Base-by-base conservation (phyloP, 768 basidiomycete genomes). In the Gautieria morchelliformis region DNA sequence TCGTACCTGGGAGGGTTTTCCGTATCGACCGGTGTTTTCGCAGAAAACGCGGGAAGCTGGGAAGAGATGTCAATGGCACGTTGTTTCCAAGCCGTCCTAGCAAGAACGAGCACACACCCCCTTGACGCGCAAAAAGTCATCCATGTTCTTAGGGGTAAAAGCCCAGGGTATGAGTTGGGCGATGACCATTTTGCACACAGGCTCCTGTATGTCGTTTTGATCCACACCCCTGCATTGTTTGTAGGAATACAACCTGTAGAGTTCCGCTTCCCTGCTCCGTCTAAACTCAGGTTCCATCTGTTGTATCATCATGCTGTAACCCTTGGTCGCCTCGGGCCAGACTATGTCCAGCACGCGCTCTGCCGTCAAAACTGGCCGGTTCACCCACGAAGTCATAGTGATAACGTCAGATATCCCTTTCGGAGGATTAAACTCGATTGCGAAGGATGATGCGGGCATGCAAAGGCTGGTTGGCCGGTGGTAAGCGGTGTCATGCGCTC, bases 81-180 rank as follows among this genome's bases (percentile, higher is more conserved):
- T n/a, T 24, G 4, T n/a, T n/a, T n/a, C 17, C 30, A 20, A 15
- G 37, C 5, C 9, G 15, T 15, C 1, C 7, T 35, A 39, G 15
- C 30, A 39, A 15, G 33, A 39, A 19, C 8, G 17, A 50, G 49
- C 5, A 32, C 41, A 30, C 17, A 55, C 53, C 20, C 15, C 12
- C 3, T 17, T 22, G 19, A 46, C 19, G 15, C 20, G n/a, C 11
- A 57, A 19, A 37, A 57, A 33, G 11, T 57, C 56, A 19, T 37
- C n/a, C 56, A 57, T 49, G 32, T 57, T 30, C 19, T 6, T 3
- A 24, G 27, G n/a, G 4, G 32, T 32, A 33, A 57, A 17, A 14
- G 56, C 56, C 56, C 56, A 57, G 3, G 56, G 56, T 17, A 45
- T 46, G 9, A 57, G n/a, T 27, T 33, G 45, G 2, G 42, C 42